phyloP scores from a whole-genome alignment of 495 filamentous ascomycete genomes.

The Geoglossum glabrum region DNA sequence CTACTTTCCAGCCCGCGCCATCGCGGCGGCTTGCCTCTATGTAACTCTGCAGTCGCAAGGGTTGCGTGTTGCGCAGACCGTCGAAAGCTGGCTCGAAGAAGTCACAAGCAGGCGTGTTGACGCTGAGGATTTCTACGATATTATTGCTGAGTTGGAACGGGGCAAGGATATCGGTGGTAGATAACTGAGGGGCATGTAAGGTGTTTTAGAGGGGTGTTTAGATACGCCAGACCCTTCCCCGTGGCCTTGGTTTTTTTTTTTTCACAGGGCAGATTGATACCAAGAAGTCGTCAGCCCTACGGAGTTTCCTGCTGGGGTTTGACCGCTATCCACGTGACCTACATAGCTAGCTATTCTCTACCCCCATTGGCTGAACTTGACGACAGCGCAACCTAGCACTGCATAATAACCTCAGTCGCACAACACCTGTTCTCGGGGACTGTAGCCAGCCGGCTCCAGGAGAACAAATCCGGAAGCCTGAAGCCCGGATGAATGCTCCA shows the following conservation, averaged over 20 bases:
- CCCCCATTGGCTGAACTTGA: neutral
- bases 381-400: neutral
- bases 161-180: neutral
- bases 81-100: neutral
- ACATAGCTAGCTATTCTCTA: neutral
- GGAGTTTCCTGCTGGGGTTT: neutral
- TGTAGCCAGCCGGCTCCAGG: too few relatives aligned
- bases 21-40: conserved; percentile 21
- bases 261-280: too few relatives aligned
- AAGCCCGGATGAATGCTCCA: neutral
- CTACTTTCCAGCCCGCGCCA: conserved; percentile 20
- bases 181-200: neutral
- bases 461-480: neutral
- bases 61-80: neutral
- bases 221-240: too few relatives aligned
- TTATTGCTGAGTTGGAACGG: neutral
- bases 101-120: conserved; percentile 2
- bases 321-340: neutral
- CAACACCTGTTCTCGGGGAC: neutral
- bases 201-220: too few relatives aligned
- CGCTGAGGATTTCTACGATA: neutral
- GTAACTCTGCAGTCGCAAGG: conserved; percentile 16
- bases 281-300: too few relatives aligned
- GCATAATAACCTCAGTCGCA: neutral
- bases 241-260: too few relatives aligned